Base-by-base conservation (phyloP, 768 basidiomycete species). In the Trametes cubensis region DNA sequence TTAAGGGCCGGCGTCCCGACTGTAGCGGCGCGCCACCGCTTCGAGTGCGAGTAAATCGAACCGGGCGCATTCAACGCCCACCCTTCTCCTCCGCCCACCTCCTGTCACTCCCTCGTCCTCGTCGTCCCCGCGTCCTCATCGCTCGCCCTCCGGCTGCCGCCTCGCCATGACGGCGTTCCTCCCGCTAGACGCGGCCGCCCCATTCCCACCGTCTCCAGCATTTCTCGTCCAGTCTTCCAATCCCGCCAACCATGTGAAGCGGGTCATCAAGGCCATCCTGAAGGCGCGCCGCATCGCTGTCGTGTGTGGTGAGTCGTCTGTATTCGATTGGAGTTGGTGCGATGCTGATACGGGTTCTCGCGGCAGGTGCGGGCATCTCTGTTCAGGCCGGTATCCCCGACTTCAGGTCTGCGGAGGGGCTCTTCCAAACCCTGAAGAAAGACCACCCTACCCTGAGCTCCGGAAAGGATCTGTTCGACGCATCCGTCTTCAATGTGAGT, bases 381-480 rank as follows among this genome's bases (percentile, higher is more conserved):
- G 91, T 93, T 13, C 83, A 86, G 41, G 90, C 92, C 49, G 91
- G 92, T 17, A 95, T 95, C 47, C 94, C 94, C 34, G 94, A 95
- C 75, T 95, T 96, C 73, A 79, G 94, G 67, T 94, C 92, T 13
- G 73, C 86, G 17, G 85, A 87, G 58, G 93, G 93, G 28, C 76
- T 95, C 26, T 95, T 95, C 72, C 85, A 88, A 69, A 81, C 83
- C 20, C 74, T 92, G 64, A 93, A 89, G 72, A 81, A 86, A 67
- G 89, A 90, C 69, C 89, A 94, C 72, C 88, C 89, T 0, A 84
- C 78, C 21, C 76, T 93, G 72, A 78, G 83, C 40, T 89, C 88
- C 4, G 90, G 93, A 2, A 94, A 88, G 73, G 94, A 95, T 70
- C 78, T 96, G 3, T 96, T 96, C 69, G 91, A 95, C 79, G 91